These are phyloP conservation scores for Fusarium sp. DNA, from an alignment of 2,329 filamentous ascomycete species.

Conservation along the genomic window DNA sequence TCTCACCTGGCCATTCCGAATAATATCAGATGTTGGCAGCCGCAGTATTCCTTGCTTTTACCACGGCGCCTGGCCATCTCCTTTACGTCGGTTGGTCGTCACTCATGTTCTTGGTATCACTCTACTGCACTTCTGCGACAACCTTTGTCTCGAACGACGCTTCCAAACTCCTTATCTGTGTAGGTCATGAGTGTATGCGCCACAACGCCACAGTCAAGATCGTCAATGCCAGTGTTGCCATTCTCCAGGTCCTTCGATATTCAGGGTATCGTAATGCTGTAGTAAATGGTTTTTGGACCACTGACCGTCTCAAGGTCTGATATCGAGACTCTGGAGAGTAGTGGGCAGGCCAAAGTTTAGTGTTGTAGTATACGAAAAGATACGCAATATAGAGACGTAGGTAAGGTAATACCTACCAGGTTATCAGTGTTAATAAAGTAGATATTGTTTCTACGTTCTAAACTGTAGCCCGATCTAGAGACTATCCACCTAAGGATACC, in stretches of 20 bases:
- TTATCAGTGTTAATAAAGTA: neutral
- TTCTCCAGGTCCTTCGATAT: neutral
- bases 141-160: slow-evolving; percentile 16
- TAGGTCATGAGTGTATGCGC: slow-evolving; percentile 5
- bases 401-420: neutral
- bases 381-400: neutral
- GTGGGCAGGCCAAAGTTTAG: neutral
- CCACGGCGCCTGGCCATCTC: neutral
- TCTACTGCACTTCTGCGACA: slow-evolving; percentile 17
- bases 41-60: neutral
- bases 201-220: slow-evolving; percentile 24
- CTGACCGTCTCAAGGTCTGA: neutral
- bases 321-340: neutral
- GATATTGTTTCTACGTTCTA: neutral
- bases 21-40: neutral
- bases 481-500: neutral
- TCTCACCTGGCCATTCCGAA: neutral
- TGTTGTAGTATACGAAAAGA: neutral
- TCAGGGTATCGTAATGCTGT: neutral
- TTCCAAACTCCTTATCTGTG: neutral
- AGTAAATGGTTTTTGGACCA: neutral
- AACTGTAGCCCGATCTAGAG: neutral
- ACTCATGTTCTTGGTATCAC: neutral
- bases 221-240: neutral
- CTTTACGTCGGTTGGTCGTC: neutral